These are phyloP conservation scores for Phytophthora multivora DNA, from an alignment of 352 stramenopile species.

Conservation along the genomic window DNA sequence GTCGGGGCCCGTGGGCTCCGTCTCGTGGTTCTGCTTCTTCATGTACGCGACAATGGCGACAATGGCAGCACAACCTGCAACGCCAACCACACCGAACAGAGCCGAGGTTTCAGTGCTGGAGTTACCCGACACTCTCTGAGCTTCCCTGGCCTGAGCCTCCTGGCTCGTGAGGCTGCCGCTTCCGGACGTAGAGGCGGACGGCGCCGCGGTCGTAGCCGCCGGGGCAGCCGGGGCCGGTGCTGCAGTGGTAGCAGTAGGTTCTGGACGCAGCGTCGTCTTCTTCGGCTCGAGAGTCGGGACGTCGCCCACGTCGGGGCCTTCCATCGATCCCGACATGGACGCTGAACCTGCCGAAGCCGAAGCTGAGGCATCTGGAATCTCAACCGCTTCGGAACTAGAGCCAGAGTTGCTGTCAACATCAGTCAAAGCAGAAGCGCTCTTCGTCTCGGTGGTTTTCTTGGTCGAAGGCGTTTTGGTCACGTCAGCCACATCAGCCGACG, in stretches of 20 bases:
- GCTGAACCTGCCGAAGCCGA: conserved; percentile 4
- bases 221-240: conserved; percentile 15
- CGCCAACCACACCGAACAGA: conserved; percentile 23
- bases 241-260: conserved; percentile 12
- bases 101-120: conserved; percentile 6
- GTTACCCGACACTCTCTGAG: conserved; percentile 35
- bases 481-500: conserved; percentile 17
- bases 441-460: conserved; percentile 18
- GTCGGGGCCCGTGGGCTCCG: conserved; percentile 20
- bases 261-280: conserved; percentile 28
- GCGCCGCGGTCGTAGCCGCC: conserved; percentile 7
- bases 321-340: conserved; percentile 28
- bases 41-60: conserved; percentile 63
- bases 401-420: conserved; percentile 17
- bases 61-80: conserved; percentile 45
- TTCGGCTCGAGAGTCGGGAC: conserved; percentile 17
- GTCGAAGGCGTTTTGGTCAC: conserved; percentile 31
- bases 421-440: conserved; percentile 8
- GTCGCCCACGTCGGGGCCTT: conserved; percentile 44
- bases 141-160: conserved; percentile 53
- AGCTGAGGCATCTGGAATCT: conserved; percentile 2
- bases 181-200: conserved; percentile 12
- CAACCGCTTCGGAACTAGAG: conserved; percentile 22
- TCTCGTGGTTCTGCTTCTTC: conserved; percentile 41
- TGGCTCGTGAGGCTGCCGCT: conserved; percentile 39